Conservation (phyloP, 805 yeast species). For the Cyberlindnera misumaiensis region DNA sequence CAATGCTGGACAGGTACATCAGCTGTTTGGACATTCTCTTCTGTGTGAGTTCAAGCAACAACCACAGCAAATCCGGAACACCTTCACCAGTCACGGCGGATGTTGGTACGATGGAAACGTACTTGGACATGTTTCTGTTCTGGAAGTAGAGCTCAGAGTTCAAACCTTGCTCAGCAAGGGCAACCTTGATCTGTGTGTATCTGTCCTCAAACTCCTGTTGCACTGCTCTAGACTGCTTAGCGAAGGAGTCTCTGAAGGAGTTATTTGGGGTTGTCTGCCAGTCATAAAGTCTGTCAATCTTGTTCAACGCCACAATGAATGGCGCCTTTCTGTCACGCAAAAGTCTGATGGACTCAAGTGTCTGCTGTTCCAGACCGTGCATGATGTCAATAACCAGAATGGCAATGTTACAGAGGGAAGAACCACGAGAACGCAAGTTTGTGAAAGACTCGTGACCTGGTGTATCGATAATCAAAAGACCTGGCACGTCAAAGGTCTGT, state of each 20-base stretch:
- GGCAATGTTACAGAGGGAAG: constrained; percentile 98
- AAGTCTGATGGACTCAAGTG: constrained; percentile 86
- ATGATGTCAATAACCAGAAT: constrained; percentile 95
- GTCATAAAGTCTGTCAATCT: constrained; percentile 94
- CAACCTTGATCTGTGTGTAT: constrained; percentile 76
- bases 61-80: constrained; percentile 97
- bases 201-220: constrained; percentile 90
- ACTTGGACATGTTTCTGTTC: constrained; percentile 88
- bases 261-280: constrained; percentile 91
- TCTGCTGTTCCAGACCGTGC: constrained; percentile 99
- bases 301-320: constrained; percentile 92
- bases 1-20: constrained; percentile 89
- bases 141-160: constrained; percentile 95
- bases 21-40: constrained; percentile 98
- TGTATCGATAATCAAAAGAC: constrained; percentile 92
- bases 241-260: constrained; percentile 90
- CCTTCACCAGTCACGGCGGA: constrained; percentile 99
- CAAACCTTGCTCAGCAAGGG: constrained; percentile 95
- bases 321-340: constrained; percentile 98
- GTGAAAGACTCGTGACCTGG: constrained; percentile 99
- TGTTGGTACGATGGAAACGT: constrained; percentile 95
- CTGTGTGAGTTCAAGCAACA: constrained; percentile 90
- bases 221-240: constrained; percentile 75
- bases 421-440: constrained; percentile 96
- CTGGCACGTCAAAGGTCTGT: constrained; percentile 90